Base-by-base conservation (phyloP, 805 yeast genomes). In the Monosporozyma siamensis region DNA sequence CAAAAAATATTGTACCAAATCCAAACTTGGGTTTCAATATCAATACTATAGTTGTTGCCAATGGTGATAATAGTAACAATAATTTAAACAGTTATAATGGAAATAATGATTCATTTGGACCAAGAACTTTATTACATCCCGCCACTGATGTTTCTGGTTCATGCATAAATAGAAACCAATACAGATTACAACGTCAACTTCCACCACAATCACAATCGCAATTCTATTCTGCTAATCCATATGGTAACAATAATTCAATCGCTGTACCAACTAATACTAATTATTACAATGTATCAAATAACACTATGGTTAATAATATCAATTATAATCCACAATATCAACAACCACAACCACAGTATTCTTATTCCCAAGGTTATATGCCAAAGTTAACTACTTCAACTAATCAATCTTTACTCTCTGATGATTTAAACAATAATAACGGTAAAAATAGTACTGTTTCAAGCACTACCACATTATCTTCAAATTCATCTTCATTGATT, bases 71-170 rank as follows among this genome's bases (percentile, higher is more conserved):
- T 21, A 29, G 15, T 18, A 27, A 21, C 21, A 25, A n/a, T 14
- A 23, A 14, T 22, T n/a, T n/a, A n/a, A n/a, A n/a, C n/a, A n/a
- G n/a, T n/a, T n/a, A n/a, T n/a, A n/a, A n/a, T n/a, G n/a, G n/a
- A n/a, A n/a, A n/a, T n/a, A n/a, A n/a, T n/a, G n/a, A n/a, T n/a
- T n/a, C n/a, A n/a, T 5, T 12, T 24, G 39, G 29, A 6, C 31
- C 26, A 24, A 24, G 40, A 38, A 24, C 32, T 14, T 17, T 38
- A 26, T 38, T 38, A 18, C 31, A 38, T 21, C 40, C 34, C 4
- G 18, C 27, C 7, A n/a, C 22, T 12, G 26, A 23, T 36, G 20
- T 12, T 9, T 9, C 23, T 12, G 3, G 8, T 5, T n/a, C 26
- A 14, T 15, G 18, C 14, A 29, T 6, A 18, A 20, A 20, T 12